Evolutionary conservation across 331 rosid species (phyloP), one percentile per base, ranked within the genome.

Genomic region (Malus hybrid): DNA sequence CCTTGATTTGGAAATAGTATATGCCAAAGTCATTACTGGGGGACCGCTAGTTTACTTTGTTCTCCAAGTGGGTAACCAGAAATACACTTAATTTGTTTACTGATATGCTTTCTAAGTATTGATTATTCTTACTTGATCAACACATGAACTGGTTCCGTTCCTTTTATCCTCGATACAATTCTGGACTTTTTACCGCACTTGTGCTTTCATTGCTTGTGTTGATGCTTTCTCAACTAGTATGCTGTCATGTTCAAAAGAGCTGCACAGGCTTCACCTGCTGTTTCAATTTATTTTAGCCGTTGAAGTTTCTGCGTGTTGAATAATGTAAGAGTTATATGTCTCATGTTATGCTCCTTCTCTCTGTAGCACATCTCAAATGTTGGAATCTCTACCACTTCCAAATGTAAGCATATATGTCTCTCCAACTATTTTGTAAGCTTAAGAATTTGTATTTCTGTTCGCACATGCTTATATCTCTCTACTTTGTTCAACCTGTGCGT

Each of bases 361-460:
- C 79, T 74, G 85, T 92, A 91, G 98, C 87, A 86, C 93, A 74
- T 86, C 91, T 76, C 98, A 93, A 86, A 92, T 91, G 64, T 75
- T 91, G 81, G 98, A 93, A 81, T 77, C 92, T 54, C 98, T 91
- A 65, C 90, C 90, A 70, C 96, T 93, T 79, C 96, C 97, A 71
- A 91, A 93, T 80, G 98, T 93, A 84, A 87, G 92, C 67, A 77
- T 70, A 44, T 68, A 48, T 59, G 67, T 36, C 31, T n/a, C 50
- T 74, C 81, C 72, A n/a, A 78, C 39, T 71, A 29, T 73, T 42
- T 42, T 79, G 63, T 65, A 72, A 80, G 66, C 76, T 74, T 79
- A 28, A 72, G 68, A 75, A 76, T 60, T 70, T 84, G 24, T 60
- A n/a, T 56, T 7, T 50, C 64, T 61, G 66, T 81, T 22, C 46